Evolutionary conservation across 306 rosid species (phyloP), one percentile per base, ranked within the genome.

Genomic region (Vachellia collinsii): DNA sequence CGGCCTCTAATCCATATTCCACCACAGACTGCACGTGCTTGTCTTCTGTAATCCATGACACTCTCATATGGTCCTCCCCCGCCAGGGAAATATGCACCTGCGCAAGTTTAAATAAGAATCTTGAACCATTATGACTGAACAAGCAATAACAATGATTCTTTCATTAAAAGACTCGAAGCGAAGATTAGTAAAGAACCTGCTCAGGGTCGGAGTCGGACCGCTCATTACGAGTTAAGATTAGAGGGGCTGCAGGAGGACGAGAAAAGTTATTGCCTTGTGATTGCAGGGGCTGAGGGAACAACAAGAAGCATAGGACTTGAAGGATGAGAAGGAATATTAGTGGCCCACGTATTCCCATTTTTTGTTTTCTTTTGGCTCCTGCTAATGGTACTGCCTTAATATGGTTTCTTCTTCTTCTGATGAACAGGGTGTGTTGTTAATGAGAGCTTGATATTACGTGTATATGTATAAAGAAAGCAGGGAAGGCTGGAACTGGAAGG

Each of bases 41-140:
- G 25, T 67, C 81, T 14, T 84, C 91, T 0, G 96, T 93, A 42
- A 89, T 73, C 97, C 97, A 93, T 34, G 97, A 87, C 61, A 93
- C 88, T 76, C 89, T 93, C 86, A 91, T 78, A 53, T 80, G 84
- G 34, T 91, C 92, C 38, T 74, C 78, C 11, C 93, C 97, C 84
- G 79, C 90, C 78, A 91, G 80, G 3, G 97, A 93, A 66, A 93
- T 81, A 76, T 93, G 97, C 29, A 93, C 96, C 97, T 92, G 8
- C 17, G 66, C 3, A 7, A 3, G 63, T n/a, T 7, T 10, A 20
- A 8, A 20, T 58, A 58, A 58, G 36, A 6, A 20, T 10, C 3
- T 56, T 56, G 62, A 6, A 61, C 16, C 7, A 59, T 29, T 29
- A 29, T 2, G 34, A 29, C 2, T 29, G 34, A 29, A 2, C 6